A percentile compares a stretch with the other conserved stretches of the same genome.
These are phyloP conservation scores for Kodamaea kaohsiungensis DNA, from an alignment of 805 yeast species.

Conservation along the genomic window DNA sequence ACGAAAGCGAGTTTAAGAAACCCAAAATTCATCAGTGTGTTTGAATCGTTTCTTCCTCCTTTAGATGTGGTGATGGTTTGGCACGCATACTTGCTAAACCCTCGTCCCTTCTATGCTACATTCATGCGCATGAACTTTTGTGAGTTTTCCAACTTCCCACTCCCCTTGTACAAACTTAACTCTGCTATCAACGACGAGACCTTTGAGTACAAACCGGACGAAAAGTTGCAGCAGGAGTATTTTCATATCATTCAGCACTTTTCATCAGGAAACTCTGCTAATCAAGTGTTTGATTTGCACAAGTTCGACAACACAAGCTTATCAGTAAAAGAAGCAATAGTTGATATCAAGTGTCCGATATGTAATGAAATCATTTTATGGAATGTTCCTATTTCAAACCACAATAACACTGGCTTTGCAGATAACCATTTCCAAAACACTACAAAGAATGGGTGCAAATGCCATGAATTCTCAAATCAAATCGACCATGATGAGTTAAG, in stretches of 20 bases:
- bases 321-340: slow-evolving; percentile 7
- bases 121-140: slow-evolving; percentile 16
- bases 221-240: slow-evolving; percentile 4
- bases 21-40: neutral
- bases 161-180: slow-evolving; percentile 18
- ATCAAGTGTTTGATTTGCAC: slow-evolving; percentile 7
- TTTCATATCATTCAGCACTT: slow-evolving; percentile 6
- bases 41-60: slow-evolving; percentile 17
- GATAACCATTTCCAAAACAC: slow-evolving; percentile 12
- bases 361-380: slow-evolving; percentile 13
- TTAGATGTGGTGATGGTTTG: slow-evolving; percentile 26
- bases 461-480: neutral
- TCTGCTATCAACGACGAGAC: slow-evolving; percentile 13
- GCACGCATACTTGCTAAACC: slow-evolving; percentile 24
- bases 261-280: slow-evolving; percentile 3
- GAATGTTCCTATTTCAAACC: slow-evolving; percentile 13
- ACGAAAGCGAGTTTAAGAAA: neutral
- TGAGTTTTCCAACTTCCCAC: slow-evolving; percentile 18
- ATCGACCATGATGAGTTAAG: slow-evolving; percentile 24
- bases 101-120: slow-evolving; percentile 17
- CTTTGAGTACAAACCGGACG: slow-evolving; percentile 14
- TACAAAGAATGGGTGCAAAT: neutral
- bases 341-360: slow-evolving; percentile 16
- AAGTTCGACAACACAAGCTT: slow-evolving; percentile 6
- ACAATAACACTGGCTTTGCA: slow-evolving; percentile 15